Conservation (phyloP, 805 yeast species). For the Cyberlindnera mrakii region DNA sequence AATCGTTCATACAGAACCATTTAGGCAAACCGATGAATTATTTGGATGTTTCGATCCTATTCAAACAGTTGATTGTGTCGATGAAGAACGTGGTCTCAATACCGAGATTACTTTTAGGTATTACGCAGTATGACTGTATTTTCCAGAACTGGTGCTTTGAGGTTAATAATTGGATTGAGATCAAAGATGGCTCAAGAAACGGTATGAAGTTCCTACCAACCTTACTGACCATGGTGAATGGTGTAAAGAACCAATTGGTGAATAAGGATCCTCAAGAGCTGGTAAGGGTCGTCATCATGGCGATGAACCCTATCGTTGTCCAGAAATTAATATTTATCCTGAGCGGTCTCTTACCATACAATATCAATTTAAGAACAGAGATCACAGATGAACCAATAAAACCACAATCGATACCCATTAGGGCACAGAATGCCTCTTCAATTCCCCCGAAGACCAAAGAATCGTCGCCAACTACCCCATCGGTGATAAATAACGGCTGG, state of each 20-base stretch:
- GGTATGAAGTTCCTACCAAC: constrained; percentile 21
- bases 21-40: constrained; percentile 6
- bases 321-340: constrained; percentile 50
- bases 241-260: constrained; percentile 11
- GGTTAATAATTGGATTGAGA: constrained; percentile 35
- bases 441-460: not conserved
- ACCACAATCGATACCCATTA: not conserved
- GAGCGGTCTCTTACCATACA: constrained; percentile 41
- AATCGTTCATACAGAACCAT: constrained; percentile 20
- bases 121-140: constrained; percentile 21
- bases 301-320: constrained; percentile 55
- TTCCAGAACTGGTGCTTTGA: constrained; percentile 34
- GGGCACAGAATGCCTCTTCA: not conserved
- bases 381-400: not conserved
- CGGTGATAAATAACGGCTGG: constrained; percentile 31
- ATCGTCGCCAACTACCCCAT: constrained; percentile 20
- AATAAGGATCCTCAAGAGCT: constrained; percentile 16
- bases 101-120: constrained; percentile 32
- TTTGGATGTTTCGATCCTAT: constrained; percentile 21
- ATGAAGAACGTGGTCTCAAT: constrained; percentile 25
- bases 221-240: constrained; percentile 15
- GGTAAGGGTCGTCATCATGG: constrained; percentile 49
- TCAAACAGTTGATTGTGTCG: constrained; percentile 26
- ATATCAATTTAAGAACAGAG: constrained; percentile 16
- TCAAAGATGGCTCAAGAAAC: constrained; percentile 34